Base-by-base conservation (phyloP, 805 yeast genomes). In the Ascoidea rubescens region DNA sequence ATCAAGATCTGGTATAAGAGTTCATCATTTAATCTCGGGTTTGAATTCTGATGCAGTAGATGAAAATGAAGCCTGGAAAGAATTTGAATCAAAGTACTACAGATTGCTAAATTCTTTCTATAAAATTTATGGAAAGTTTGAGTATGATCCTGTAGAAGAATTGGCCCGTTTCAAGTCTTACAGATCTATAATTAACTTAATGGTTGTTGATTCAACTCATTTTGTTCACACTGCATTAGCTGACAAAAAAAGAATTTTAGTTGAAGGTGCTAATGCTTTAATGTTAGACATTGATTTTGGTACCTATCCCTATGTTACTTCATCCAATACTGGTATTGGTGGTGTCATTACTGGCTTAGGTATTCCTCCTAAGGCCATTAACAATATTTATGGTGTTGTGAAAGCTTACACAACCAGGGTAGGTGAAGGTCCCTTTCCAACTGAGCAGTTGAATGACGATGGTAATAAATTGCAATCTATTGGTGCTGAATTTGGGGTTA, bases 351-450 rank as follows among this genome's bases (percentile, higher is more conserved):
- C 99, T 45, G 99, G 99, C 56, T 78, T 93, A 58, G 99, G 98
- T 60, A 68, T 93, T 55, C 96, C 98, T n/a, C 99, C 99, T 60
- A 78, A 74, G 58, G 71, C 81, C 56, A 84, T 93, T 61, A 77
- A 74, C 51, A 83, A 88, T 67, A 74, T 89, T 48, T 88, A 84
- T 66, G 99, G 99, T 69, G 99, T 93, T 31, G 98, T 91, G 48
- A 93, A 93, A 74, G 98, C 98, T 46, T 93, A 93, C 71, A 93
- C 99, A 48, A 93, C 99, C 44, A 82, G 99, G 71, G 99, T 93
- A 52, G 99, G 99, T 62, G 98, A 90, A 66, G 99, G 99, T 58
- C 99, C 99, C 37, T 93, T 93, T 85, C 97, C 99, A 56, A 84
- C 98, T 53, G 99, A 93, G 71, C 98, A 90, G 67, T 77, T 90